Percentiles rank a stretch among this genome's conserved stretches.
Evolutionary conservation across 306 rosid species (phyloP).

Genomic region (Quercus parvula): DNA sequence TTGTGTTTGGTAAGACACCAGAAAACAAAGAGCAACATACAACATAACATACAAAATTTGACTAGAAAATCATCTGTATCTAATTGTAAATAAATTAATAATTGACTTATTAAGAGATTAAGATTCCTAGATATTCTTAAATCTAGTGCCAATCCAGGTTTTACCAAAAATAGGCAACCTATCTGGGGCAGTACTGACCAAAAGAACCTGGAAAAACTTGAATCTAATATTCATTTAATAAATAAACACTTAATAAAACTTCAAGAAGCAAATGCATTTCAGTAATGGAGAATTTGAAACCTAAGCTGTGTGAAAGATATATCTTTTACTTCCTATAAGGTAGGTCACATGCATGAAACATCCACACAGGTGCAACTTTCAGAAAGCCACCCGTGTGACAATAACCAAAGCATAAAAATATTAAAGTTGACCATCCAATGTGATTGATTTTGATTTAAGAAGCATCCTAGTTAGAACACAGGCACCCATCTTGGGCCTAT

Average conservation of each 20-base stretch:
- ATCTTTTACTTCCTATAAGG: not conserved
- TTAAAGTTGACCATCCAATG: conserved; percentile 13
- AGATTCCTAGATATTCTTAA: not conserved
- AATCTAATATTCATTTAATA: not conserved
- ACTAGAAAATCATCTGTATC: not conserved
- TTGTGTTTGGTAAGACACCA: not conserved
- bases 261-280: not conserved
- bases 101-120: not conserved
- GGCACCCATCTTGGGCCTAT: not conserved
- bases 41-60: not conserved
- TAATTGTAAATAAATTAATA: not conserved
- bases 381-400: conserved; percentile 7
- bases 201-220: not conserved
- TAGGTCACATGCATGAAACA: not conserved
- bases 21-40: not conserved
- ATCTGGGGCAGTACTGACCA: not conserved
- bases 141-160: not conserved
- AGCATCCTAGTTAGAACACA: conserved; percentile 24
- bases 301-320: not conserved
- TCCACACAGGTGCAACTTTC: conserved; percentile 5
- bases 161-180: not conserved
- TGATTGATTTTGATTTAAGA: conserved; percentile 11
- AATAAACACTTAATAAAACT: not conserved
- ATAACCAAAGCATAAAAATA: not conserved
- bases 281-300: not conserved